phyloP scores from a whole-genome alignment of 768 basidiomycete species.

The Termitomyces sp. region DNA sequence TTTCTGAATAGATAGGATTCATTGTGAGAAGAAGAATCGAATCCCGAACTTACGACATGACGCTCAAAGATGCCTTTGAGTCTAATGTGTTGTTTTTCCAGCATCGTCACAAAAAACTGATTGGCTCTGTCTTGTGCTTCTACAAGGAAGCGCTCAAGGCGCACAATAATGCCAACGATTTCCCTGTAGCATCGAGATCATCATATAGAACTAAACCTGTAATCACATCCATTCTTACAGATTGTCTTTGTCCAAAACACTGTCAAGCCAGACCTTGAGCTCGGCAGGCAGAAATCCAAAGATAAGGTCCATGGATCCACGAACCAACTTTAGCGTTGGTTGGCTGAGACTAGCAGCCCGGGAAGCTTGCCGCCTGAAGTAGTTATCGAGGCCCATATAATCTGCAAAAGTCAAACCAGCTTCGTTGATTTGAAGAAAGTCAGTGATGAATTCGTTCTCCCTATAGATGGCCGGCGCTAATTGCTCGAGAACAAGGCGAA shows the following conservation, averaged over 20 bases:
- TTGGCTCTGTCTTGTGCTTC: conserved; percentile 82
- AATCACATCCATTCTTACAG: conserved; percentile 43
- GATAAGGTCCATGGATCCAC: conserved; percentile 89
- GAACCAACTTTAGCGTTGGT: conserved; percentile 72
- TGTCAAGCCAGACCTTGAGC: conserved; percentile 81
- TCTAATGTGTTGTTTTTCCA: conserved; percentile 81
- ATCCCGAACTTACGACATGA: conserved; percentile 49
- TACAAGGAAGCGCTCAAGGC: conserved; percentile 67
- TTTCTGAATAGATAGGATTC: conserved; percentile 38
- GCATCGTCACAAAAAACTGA: conserved; percentile 60
- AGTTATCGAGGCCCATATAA: conserved; percentile 90
- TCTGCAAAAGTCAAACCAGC: conserved; percentile 90
- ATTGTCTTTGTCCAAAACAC: conserved; percentile 65
- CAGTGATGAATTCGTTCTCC: conserved; percentile 85
- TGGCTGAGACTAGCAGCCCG: conserved; percentile 61
- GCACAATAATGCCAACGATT: conserved; percentile 76
- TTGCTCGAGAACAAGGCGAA: conserved; percentile 70
- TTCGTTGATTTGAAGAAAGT: conserved; percentile 91
- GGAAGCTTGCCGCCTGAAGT: conserved; percentile 90
- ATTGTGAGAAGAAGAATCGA: neutral
- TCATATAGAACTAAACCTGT: neutral
- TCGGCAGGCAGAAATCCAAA: conserved; percentile 90
- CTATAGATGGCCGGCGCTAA: conserved; percentile 69
- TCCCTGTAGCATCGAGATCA: conserved; percentile 46
- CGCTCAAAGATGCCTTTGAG: conserved; percentile 74